phyloP scores from a whole-genome alignment of 805 yeast genomes.

The Alloascoidea africana region DNA sequence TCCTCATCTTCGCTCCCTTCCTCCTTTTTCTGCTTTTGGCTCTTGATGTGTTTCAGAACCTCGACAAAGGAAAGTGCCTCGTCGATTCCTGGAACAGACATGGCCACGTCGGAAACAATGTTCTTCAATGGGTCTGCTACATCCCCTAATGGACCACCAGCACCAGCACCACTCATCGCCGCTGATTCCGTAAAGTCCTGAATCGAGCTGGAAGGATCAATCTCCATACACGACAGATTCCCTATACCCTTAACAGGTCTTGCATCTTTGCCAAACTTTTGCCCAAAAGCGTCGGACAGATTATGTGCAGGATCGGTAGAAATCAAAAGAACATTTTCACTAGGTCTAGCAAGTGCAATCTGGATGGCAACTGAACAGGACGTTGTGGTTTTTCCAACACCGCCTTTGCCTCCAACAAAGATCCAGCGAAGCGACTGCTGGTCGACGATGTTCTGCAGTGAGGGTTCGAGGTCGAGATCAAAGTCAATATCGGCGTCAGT shows the following conservation, averaged over 20 bases:
- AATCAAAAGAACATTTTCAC: constrained; percentile 70
- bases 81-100: constrained; percentile 95
- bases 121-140: constrained; percentile 55
- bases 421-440: constrained; percentile 70
- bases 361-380: constrained; percentile 93
- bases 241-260: constrained; percentile 79
- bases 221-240: constrained; percentile 94
- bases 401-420: constrained; percentile 99
- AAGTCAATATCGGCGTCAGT: neutral
- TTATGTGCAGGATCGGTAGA: constrained; percentile 99
- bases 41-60: constrained; percentile 90
- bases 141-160: constrained; percentile 27
- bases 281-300: constrained; percentile 94
- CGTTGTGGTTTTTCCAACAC: constrained; percentile 97
- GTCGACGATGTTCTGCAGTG: constrained; percentile 23
- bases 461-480: constrained; percentile 18
- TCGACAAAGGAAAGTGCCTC: constrained; percentile 97
- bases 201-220: constrained; percentile 89
- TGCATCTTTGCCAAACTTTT: constrained; percentile 95
- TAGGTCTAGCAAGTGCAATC: constrained; percentile 70
- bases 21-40: constrained; percentile 28
- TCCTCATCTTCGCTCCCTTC: constrained; percentile 18
- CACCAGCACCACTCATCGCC: no score
- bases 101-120: constrained; percentile 81
- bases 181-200: constrained; percentile 62